Base-by-base conservation (phyloP, 352 stramenopile species). In the Phytophthora pisi region DNA sequence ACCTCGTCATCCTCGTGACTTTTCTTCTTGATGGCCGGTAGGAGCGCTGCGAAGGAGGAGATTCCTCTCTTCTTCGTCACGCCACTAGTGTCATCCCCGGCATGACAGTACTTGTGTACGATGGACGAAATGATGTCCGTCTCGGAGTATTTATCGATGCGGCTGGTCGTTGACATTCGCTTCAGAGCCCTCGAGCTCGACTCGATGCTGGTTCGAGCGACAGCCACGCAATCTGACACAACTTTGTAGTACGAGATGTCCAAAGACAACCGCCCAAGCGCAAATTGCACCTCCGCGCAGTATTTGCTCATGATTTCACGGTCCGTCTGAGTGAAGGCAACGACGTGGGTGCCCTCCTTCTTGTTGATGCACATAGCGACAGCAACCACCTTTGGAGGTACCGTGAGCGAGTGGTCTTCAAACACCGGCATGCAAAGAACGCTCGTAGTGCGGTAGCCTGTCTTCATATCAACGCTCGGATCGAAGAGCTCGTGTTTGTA, bases 301-400 rank as follows among this genome's bases (percentile, higher is more conserved):
- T 81, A 88, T 55, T 86, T 88, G 38, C 58, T 68, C 84, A 92
- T 89, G 43, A 79, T 74, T 10, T 77, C 68, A 42, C 77, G 78
- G 64, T 92, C 84, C 0, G 66, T 79, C 45, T 75, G 72, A 5
- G 81, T 91, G 57, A 95, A 91, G 3, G 81, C 72, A 7, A 93
- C 82, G n/a, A 95, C 74, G 20, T 90, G 84, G 3, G 69, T 58
- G 9, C 84, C 78, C 62, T 90, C 80, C 36, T 87, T 83, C 59
- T 98, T 98, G 74, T 98, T 97, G 66, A 97, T 95, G 59, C 92
- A 94, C 82, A 97, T 91, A 15, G 83, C 81, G 40, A 89, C 81
- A 1, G 83, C 83, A 13, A 92, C 83, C 51, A 86, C 78, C 46
- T 90, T 90, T 0, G 75, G 72, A 10, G 74, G 72, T 18, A 55